These are phyloP conservation scores for Annulohypoxylon nitens DNA, from an alignment of 495 filamentous ascomycete species.

Conservation along the genomic window DNA sequence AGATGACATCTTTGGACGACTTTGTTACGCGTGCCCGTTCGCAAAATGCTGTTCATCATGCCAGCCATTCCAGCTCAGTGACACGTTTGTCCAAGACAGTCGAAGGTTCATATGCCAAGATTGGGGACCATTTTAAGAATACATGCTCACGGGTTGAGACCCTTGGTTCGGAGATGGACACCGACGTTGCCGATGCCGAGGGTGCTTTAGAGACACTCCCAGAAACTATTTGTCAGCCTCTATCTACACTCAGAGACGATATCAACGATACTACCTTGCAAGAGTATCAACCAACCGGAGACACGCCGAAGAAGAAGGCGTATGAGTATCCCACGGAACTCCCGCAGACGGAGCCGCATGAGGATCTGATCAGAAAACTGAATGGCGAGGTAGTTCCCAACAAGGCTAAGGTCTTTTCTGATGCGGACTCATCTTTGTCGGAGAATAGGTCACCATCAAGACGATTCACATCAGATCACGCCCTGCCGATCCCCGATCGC, in stretches of 20 bases:
- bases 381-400: slow-evolving; percentile 56
- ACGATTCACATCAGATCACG: slow-evolving; percentile 37
- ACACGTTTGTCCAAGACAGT: slow-evolving; percentile 71
- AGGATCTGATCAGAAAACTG: slow-evolving; percentile 71
- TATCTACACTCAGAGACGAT: slow-evolving; percentile 73
- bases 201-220: slow-evolving; percentile 70
- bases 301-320: slow-evolving; percentile 81
- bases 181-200: slow-evolving; percentile 65
- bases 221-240: slow-evolving; percentile 72
- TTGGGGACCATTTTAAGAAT: slow-evolving; percentile 73
- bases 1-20: slow-evolving; percentile 90
- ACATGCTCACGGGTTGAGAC: slow-evolving; percentile 71
- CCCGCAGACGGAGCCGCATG: slow-evolving; percentile 81
- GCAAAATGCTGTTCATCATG: slow-evolving; percentile 82
- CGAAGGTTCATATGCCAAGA: slow-evolving; percentile 75
- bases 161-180: slow-evolving; percentile 72
- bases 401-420: slow-evolving; percentile 55
- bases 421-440: slow-evolving; percentile 45
- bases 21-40: slow-evolving; percentile 87
- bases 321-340: slow-evolving; percentile 83
- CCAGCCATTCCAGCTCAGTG: slow-evolving; percentile 72
- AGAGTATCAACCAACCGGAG: slow-evolving; percentile 86
- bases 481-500: slow-evolving; percentile 30
- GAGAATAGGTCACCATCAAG: slow-evolving; percentile 48
- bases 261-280: slow-evolving; percentile 72